phyloP scores from a whole-genome alignment of 805 yeast genomes.

The Schwanniomyces vanrijiae region DNA sequence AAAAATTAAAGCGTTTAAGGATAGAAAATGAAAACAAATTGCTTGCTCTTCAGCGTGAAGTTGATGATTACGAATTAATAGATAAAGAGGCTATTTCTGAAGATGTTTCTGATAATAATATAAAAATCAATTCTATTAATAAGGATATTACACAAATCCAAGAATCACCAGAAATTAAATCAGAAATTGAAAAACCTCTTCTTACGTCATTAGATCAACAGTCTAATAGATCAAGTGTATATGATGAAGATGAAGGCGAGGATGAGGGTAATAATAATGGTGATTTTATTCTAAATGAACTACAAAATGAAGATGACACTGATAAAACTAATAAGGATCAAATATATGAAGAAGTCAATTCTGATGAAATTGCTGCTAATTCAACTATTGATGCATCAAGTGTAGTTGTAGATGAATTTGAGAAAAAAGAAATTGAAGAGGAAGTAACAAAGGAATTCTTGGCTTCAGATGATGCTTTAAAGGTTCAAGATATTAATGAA shows the following conservation, averaged over 20 bases:
- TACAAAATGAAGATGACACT: not conserved
- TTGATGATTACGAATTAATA: constrained; percentile 10
- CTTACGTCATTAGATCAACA: not conserved
- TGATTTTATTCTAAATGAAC: too few relatives aligned
- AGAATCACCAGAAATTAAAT: not conserved
- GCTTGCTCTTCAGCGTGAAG: constrained; percentile 14
- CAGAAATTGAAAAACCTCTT: not conserved
- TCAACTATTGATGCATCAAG: constrained; percentile 20
- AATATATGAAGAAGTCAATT: constrained; percentile 7
- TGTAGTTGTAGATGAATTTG: constrained; percentile 25
- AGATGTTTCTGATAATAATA: not conserved
- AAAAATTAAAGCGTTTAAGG: constrained; percentile 27
- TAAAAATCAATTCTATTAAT: not conserved
- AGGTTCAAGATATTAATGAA: not conserved
- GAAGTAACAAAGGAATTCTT: not conserved
- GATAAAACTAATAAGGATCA: constrained; percentile 10
- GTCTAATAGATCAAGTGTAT: constrained; percentile 1
- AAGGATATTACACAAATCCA: not conserved
- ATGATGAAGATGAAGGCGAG: constrained; percentile 4
- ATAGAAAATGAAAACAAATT: constrained; percentile 28
- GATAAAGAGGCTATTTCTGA: not conserved
- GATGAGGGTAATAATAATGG: constrained; percentile 5
- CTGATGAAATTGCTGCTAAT: constrained; percentile 2
- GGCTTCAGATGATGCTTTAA: not conserved
- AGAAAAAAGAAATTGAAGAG: constrained; percentile 10